Conservation (phyloP, 1,139 yeast species). For the Pneumocystis sp. region DNA sequence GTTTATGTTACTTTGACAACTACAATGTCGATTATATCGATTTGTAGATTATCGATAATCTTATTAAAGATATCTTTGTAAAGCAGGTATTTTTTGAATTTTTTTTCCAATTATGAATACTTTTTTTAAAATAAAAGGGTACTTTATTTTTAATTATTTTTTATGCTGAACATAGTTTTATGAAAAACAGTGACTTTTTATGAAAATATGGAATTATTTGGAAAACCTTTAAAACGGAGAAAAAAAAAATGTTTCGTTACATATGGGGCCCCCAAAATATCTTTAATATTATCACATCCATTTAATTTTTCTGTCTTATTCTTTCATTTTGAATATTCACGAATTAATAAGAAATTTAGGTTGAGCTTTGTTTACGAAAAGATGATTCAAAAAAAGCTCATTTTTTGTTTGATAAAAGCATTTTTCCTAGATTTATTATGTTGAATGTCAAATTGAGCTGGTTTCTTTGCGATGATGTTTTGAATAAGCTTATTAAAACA, state of each 20-base stretch:
- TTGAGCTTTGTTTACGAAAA: background rate
- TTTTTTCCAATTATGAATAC: no score
- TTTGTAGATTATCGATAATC: background rate
- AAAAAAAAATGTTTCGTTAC: background rate
- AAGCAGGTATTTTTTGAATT: background rate
- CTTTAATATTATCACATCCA: background rate
- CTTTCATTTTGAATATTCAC: background rate
- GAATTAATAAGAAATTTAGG: background rate
- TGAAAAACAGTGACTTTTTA: background rate
- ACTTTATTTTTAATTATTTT: no score
- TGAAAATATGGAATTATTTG: background rate
- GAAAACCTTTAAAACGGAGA: background rate
- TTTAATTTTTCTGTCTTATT: background rate
- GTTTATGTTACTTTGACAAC: background rate
- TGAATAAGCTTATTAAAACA: background rate
- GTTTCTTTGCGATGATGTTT: background rate
- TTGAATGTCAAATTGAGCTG: background rate
- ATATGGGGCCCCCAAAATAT: background rate
- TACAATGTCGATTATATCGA: background rate
- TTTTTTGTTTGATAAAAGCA: background rate
- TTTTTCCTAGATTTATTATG: background rate
- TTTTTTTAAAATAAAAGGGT: no score
- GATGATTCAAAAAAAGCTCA: background rate
- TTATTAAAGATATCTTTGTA: background rate
- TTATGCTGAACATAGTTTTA: background rate